Conservation (phyloP, 352 stramenopile species). For the Elongisporangium undulatum region DNA sequence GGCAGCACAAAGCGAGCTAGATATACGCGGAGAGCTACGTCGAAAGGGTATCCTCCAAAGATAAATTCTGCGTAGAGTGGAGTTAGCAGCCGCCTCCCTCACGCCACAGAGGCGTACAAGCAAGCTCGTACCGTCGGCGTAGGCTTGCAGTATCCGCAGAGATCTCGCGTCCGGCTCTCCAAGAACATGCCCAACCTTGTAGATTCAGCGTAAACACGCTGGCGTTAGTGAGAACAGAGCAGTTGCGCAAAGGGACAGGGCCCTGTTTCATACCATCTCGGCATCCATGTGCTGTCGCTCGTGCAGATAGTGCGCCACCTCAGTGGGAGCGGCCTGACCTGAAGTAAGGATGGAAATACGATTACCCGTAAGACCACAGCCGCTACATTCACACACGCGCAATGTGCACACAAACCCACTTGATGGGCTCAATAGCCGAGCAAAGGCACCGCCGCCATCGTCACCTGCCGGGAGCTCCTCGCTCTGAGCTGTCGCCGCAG, state of each 20-base stretch:
- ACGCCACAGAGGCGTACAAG: constrained; percentile 8
- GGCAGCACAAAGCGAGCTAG: constrained; percentile 66
- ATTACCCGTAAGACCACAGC: no score
- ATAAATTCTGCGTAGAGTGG: constrained; percentile 29
- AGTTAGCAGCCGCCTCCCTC: not conserved
- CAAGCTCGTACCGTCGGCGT: constrained; percentile 43
- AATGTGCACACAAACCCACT: no score
- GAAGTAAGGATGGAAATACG: not conserved
- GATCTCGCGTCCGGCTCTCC: constrained; percentile 59
- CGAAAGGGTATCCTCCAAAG: constrained; percentile 55
- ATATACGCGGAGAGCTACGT: constrained; percentile 69
- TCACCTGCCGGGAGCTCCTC: no score
- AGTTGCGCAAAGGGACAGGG: constrained; percentile 1
- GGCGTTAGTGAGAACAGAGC: not conserved
- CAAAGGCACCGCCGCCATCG: no score
- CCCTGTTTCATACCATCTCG: constrained; percentile 38
- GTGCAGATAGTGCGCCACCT: constrained; percentile 63
- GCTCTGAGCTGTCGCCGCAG: no score
- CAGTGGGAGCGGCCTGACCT: constrained; percentile 40
- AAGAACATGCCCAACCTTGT: constrained; percentile 55
- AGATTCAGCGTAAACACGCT: not conserved
- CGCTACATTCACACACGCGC: no score
- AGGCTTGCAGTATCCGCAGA: constrained; percentile 61
- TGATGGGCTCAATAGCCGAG: no score
- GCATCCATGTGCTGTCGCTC: constrained; percentile 61